These are phyloP conservation scores for Phlebopus sp. DNA, from an alignment of 1,284 basidiomycete genomes.

Conservation along the genomic window DNA sequence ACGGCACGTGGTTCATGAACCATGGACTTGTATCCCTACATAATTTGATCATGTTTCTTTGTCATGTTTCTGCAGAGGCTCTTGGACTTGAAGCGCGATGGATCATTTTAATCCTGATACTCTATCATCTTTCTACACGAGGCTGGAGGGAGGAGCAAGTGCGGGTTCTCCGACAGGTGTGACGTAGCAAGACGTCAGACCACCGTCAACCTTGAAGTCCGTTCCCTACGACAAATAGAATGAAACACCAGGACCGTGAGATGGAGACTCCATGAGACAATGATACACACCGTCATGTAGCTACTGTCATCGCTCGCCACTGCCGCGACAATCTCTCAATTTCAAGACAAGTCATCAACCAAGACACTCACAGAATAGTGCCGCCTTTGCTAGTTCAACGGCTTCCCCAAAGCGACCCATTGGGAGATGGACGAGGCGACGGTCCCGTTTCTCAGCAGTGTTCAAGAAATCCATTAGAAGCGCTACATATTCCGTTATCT, in stretches of 20 bases:
- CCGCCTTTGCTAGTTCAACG: conserved; percentile 88
- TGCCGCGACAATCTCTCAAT: conserved; percentile 29
- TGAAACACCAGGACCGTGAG: conserved; percentile 15
- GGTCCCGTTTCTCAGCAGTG: conserved; percentile 93
- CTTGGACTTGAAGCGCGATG: no score
- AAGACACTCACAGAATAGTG: conserved; percentile 76
- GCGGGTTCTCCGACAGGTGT: conserved; percentile 71
- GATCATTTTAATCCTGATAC: no score
- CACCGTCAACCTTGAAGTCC: conserved; percentile 93
- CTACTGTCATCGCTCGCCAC: conserved; percentile 85
- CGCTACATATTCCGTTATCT: conserved; percentile 43
- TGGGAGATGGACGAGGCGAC: conserved; percentile 88
- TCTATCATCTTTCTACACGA: no score
- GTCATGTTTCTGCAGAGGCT: no score
- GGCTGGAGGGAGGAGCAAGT: conserved; percentile 63
- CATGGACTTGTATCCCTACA: no score
- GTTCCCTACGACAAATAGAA: conserved; percentile 62
- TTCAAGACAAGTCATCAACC: conserved; percentile 1
- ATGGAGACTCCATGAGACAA: conserved; percentile 1
- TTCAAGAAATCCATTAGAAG: conserved; percentile 97
- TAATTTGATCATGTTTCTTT: no score
- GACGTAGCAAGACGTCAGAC: conserved; percentile 86
- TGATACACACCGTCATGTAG: conserved; percentile 68
- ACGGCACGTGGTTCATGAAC: no score
- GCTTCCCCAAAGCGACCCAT: conserved; percentile 98